Evolutionary conservation across 352 stramenopile genomes (phyloP), one percentile per base, ranked within the genome.

Genomic region (Saprolegnia parasitica): DNA sequence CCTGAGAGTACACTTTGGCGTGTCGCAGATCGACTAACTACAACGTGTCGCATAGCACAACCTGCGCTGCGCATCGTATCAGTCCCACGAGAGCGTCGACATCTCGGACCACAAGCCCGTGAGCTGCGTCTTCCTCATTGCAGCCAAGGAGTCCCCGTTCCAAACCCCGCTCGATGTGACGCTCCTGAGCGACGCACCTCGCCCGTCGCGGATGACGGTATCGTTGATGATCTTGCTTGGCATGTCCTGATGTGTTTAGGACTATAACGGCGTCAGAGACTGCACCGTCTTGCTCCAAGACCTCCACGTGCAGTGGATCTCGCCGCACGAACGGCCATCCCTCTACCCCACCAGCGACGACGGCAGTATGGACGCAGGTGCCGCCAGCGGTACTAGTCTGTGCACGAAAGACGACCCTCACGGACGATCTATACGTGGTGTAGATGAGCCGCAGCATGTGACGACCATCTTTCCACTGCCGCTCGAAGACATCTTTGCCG

Each of bases 81-180:
- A 81, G 21, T 92, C 83, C 37, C 95, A 86, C 58, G 88, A 96
- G 65, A 67, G 64, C 0, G 67, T 95, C 18, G 88, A 79, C 18
- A 81, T 78, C 16, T 95, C 85, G 8, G 89, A 96, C 67, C 89
- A 96, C 77, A 91, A 92, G 45, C 84, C 89, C 1, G 88, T 96
- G 20, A 84, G 72, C 29, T 83, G 79, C 0, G 77, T 84, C 24
- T 92, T 92, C 42, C 74, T 81, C 15, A 75, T 94, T 15, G 61
- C 35, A 29, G 47, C 63, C 26, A 61, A 61, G 26, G 50, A 52
- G n/a, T 29, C 15, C 8, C 62, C 32, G 21, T 68, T 42, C 8
- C 56, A 13, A 26, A 1, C 26, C 49, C 49, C 16, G 21, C 24
- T 24, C 52, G 42, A 49, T n/a, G 42, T 49, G 42, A n/a, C 42